These are phyloP conservation scores for Crotalaria pallida DNA, from an alignment of 306 rosid species.

Conservation along the genomic window DNA sequence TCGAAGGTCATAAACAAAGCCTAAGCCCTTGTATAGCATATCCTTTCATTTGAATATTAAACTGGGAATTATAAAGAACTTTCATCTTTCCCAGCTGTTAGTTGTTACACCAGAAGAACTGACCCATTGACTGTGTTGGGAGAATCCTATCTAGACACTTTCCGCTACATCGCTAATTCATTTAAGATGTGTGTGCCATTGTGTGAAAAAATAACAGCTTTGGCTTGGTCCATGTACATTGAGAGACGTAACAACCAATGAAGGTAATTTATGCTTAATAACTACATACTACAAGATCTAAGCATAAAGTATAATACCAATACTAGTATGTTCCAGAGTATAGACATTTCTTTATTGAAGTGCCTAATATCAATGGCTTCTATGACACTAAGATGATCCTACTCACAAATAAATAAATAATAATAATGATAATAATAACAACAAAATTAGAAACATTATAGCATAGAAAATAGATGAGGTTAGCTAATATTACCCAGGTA, in stretches of 20 bases:
- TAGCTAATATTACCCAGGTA: conserved; percentile 54
- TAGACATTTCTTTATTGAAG: not conserved
- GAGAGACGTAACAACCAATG: not conserved
- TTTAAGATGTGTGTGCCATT: no score
- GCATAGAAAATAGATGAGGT: not conserved
- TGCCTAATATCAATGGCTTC: not conserved
- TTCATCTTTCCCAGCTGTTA: no score
- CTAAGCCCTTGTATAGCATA: no score
- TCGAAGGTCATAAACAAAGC: no score
- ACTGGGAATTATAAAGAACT: no score
- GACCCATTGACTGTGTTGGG: no score
- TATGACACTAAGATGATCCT: not conserved
- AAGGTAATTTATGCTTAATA: not conserved
- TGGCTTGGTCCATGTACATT: not conserved
- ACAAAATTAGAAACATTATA: not conserved
- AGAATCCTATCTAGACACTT: no score
- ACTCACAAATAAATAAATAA: not conserved
- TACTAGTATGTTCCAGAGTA: not conserved
- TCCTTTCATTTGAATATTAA: no score
- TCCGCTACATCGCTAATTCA: no score
- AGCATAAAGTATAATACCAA: not conserved
- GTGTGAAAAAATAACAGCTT: not conserved
- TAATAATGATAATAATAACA: not conserved
- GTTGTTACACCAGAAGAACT: no score
- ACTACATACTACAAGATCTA: not conserved